These are phyloP conservation scores for Malassezia cuniculi DNA, from an alignment of 1,284 basidiomycete genomes.

Conservation along the genomic window DNA sequence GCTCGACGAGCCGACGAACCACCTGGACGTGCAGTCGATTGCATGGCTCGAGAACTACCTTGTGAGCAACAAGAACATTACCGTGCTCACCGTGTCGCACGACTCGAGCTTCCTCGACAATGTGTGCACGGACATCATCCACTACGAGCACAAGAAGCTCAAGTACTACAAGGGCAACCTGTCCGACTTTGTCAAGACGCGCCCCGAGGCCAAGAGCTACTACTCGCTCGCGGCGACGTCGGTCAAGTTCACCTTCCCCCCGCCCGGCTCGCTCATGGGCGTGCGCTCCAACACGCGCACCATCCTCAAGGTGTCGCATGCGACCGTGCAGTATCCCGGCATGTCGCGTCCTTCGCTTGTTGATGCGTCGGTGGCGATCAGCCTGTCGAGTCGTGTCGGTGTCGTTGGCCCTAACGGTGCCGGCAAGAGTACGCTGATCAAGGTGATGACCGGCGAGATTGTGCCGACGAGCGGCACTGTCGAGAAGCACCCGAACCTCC, in stretches of 20 bases:
- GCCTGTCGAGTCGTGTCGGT: conserved; percentile 54
- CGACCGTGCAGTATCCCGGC: conserved; percentile 91
- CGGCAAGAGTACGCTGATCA: conserved; percentile 73
- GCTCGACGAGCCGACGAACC: conserved; percentile 81
- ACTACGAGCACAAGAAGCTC: conserved; percentile 93
- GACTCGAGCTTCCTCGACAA: conserved; percentile 96
- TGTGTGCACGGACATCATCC: conserved; percentile 93
- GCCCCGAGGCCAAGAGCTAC: conserved; percentile 91
- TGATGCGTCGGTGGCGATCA: conserved; percentile 82
- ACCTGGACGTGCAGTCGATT: conserved; percentile 63
- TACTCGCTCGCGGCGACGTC: conserved; percentile 89
- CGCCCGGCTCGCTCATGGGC: conserved; percentile 91
- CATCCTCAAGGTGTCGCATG: conserved; percentile 81
- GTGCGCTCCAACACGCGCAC: conserved; percentile 91
- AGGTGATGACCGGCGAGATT: conserved; percentile 88
- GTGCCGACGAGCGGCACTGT: conserved; percentile 82
- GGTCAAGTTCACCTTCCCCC: conserved; percentile 91
- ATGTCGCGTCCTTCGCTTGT: conserved; percentile 65
- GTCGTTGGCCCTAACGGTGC: conserved; percentile 45
- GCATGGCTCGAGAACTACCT: conserved; percentile 83
- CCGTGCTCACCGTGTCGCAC: conserved; percentile 90
- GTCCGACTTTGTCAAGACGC: conserved; percentile 74
- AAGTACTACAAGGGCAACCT: conserved; percentile 92
- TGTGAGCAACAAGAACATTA: conserved; percentile 47
- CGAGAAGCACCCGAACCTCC: conserved; percentile 87